Base-by-base conservation (phyloP, 495 filamentous ascomycete species). In the Poronia punctata region DNA sequence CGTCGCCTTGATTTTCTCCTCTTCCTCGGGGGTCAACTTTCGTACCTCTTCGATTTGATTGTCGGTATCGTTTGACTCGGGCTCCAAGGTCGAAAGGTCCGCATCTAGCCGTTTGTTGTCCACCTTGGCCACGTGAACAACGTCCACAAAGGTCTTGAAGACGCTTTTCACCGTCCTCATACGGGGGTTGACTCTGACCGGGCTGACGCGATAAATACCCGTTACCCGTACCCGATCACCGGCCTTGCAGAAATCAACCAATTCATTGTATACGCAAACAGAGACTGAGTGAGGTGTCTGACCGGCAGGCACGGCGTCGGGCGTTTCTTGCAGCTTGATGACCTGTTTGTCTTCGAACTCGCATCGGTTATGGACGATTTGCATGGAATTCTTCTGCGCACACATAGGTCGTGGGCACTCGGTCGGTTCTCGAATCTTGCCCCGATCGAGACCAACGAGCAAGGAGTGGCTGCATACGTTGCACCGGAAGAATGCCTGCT, bases 271-370 rank as follows among this genome's bases (percentile, higher is more conserved):
- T 20, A 87, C 88, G 59, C 90, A 97, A 21, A 99, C 75, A 3
- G 88, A 95, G 12, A 99, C 92, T 0, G 93, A 95, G 63, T 99
- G 92, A n/a, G 92, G 92, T 15, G 92, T 92, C 63, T 99, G 92
- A 18, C 92, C 92, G 45, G 95, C 85, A 9, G 92, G 92, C 29
- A 97, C 80, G 32, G 74, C 84, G 58, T 99, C 92, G 6, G 92
- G 92, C 0, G 92, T 99, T 61, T 99, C 92, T 60, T 99, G 92
- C 21, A 99, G 73, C 64, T 97, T 97, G 71, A 99, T 95, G 41
- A 97, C 88, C 53, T 99, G 92, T 65, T 97, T 99, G 56, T 99
- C 92, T 34, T 86, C 80, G 59, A 99, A 99, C 10, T 75, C 73
- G 48, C 88, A 97, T 38, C 92, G 85, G 62, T 99, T 97, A 71